phyloP scores from a whole-genome alignment of 2,329 filamentous ascomycete genomes.

The Colletotrichum tropicale region DNA sequence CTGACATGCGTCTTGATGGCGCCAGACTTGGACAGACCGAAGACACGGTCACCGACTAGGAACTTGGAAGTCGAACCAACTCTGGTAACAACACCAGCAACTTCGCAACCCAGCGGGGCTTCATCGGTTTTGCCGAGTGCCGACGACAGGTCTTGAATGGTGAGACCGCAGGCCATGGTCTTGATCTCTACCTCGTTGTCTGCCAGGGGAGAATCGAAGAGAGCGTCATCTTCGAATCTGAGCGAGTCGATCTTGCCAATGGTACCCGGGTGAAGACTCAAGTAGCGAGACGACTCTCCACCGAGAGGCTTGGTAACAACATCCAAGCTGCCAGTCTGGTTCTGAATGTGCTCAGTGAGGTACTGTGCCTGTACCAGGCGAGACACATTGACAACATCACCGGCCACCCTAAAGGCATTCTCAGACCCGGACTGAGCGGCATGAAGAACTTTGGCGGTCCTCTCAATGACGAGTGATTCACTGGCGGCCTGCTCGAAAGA shows the following conservation, averaged over 20 bases:
- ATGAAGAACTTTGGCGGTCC: not conserved
- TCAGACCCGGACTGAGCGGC: not conserved
- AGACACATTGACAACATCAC: not conserved
- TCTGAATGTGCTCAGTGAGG: constrained; percentile 7
- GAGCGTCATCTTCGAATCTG: constrained; percentile 27
- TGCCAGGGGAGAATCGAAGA: constrained; percentile 27
- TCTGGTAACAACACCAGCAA: constrained; percentile 35
- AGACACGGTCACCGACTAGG: constrained; percentile 33
- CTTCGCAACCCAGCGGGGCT: constrained; percentile 30
- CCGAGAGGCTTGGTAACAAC: not conserved
- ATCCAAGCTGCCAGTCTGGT: constrained; percentile 16
- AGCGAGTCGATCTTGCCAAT: constrained; percentile 27
- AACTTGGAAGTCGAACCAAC: constrained; percentile 32
- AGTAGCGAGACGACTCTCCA: not conserved
- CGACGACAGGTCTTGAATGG: constrained; percentile 46
- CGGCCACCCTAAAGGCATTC: constrained; percentile 2
- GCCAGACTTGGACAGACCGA: constrained; percentile 20
- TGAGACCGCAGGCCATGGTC: constrained; percentile 46
- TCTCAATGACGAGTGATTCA: not conserved
- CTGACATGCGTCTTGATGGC: constrained; percentile 25
- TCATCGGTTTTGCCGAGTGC: constrained; percentile 26
- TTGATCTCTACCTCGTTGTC: constrained; percentile 44
- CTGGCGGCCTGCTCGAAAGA: constrained; percentile 19
- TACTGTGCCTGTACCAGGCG: constrained; percentile 6
- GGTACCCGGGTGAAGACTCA: constrained; percentile 37